phyloP scores from a whole-genome alignment of 2,329 filamentous ascomycete species.

The Chrysoporthe puriensis region DNA sequence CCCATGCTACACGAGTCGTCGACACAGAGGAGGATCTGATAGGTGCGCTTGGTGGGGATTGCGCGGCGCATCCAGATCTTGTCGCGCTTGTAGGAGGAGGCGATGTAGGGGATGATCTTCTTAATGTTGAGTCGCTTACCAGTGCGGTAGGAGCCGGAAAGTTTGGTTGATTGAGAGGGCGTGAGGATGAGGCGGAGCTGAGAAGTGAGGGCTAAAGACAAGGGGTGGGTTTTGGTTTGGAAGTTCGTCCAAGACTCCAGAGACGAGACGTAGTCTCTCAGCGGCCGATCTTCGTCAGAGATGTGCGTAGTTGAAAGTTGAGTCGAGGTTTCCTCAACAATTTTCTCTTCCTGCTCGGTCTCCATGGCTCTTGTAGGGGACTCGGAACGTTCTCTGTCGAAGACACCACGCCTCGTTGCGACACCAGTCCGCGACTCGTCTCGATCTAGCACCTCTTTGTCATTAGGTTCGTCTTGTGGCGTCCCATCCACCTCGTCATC shows the following conservation, averaged over 20 bases:
- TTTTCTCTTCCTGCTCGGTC: slow-evolving; percentile 46
- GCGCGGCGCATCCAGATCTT: slow-evolving; percentile 99
- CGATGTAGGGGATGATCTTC: slow-evolving; percentile 98
- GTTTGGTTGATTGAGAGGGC: slow-evolving; percentile 92
- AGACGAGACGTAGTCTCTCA: slow-evolving; percentile 58
- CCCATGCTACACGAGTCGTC: slow-evolving; percentile 96
- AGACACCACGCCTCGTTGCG: slow-evolving; percentile 61
- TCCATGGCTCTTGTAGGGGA: slow-evolving; percentile 37
- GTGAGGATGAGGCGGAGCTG: slow-evolving; percentile 94
- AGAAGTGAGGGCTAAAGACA: slow-evolving; percentile 88
- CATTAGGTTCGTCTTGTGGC: slow-evolving; percentile 44
- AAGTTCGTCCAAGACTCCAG: slow-evolving; percentile 83
- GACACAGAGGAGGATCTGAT: slow-evolving; percentile 96
- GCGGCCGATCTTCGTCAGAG: slow-evolving; percentile 45
- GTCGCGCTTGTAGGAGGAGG: slow-evolving; percentile 96
- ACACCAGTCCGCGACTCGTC: slow-evolving; percentile 64
- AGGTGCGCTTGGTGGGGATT: slow-evolving; percentile 88
- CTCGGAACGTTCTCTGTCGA: slow-evolving; percentile 54
- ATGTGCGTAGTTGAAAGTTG: slow-evolving; percentile 78
- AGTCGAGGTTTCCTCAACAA: slow-evolving; percentile 57
- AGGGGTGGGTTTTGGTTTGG: slow-evolving; percentile 80
- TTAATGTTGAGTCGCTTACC: slow-evolving; percentile 99
- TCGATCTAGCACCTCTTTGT: slow-evolving; percentile 48
- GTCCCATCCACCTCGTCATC: slow-evolving; percentile 47
- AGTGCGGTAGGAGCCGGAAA: slow-evolving; percentile 94